Conservation (phyloP, 164 flowering plant species). For the Pachysandra terminalis region DNA sequence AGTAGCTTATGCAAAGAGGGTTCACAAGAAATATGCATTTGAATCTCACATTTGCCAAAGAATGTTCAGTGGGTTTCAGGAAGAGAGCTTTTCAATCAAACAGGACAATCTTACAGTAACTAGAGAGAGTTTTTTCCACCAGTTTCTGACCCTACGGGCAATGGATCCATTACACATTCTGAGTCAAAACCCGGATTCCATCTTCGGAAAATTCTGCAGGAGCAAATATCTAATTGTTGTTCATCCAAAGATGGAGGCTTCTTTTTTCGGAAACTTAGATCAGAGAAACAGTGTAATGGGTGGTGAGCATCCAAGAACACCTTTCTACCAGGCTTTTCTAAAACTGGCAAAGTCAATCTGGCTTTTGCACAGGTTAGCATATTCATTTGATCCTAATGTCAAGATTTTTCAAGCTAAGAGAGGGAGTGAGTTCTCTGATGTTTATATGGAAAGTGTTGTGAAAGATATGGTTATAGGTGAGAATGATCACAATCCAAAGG, state of each 20-base stretch:
- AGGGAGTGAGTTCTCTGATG: conserved; percentile 64
- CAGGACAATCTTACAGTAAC: conserved; percentile 22
- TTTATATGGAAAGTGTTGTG: conserved; percentile 66
- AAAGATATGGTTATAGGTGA: conserved; percentile 45
- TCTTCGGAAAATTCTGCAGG: conserved; percentile 56
- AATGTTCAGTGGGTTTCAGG: conserved; percentile 65
- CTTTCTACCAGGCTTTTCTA: conserved; percentile 64
- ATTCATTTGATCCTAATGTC: conserved; percentile 52
- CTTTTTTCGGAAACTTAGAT: conserved; percentile 64
- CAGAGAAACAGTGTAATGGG: conserved; percentile 49
- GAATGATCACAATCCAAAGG: conserved; percentile 41
- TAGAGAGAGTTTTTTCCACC: conserved; percentile 53
- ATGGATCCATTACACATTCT: conserved; percentile 58
- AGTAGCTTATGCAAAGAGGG: conserved; percentile 59
- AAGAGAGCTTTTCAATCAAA: conserved; percentile 42
- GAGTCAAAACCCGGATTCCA: conserved; percentile 54
- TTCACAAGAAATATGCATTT: conserved; percentile 77
- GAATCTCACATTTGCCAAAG: conserved; percentile 65
- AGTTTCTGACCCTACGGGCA: conserved; percentile 50
- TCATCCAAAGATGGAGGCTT: conserved; percentile 70
- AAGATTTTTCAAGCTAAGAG: conserved; percentile 55
- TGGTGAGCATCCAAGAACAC: conserved; percentile 71
- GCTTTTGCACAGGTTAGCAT: conserved; percentile 58
- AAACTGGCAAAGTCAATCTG: conserved; percentile 65
- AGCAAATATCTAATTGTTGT: conserved; percentile 52